Base-by-base conservation (phyloP, 2,329 filamentous ascomycete species). In the Diaporthe sp. region DNA sequence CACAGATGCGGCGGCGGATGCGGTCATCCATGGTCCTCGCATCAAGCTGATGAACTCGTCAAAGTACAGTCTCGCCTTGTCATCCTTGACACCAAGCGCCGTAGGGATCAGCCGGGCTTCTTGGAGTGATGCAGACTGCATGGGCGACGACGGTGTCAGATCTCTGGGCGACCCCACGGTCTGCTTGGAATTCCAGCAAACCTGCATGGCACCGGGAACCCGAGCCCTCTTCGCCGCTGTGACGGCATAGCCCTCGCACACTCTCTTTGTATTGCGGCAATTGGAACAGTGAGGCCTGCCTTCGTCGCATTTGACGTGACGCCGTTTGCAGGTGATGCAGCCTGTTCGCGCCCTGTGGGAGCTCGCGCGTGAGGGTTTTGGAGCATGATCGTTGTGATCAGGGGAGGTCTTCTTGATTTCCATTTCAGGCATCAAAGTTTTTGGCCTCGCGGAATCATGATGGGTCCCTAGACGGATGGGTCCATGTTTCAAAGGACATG, bases 281-380 rank as follows among this genome's bases (percentile, higher is more conserved):
- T 47, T 65, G 22, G 27, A 17, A 12, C 59, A 65, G 13, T 65
- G 59, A 32, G 59, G 59, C 42, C 59, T 65, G 59, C 37, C 42
- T 47, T 65, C 59, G 12, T 65, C 59, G 27, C 59, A 65, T 19
- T 65, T 50, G 59, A 65, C 42, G 27, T 65, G 59, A 8, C 59
- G 59, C 19, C 59, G 59, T 37, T 65, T 65, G 59, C 59, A 65
- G 42, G 59, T 65, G 42, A 65, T 50, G 22, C 59, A 65, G 42
- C 59, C 39, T 22, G 59, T 65, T 42, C 59, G 59, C 27, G 59
- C 42, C 42, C 42, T 47, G 59, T 65, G 59, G 42, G 59, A 47
- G 59, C 59, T 65, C 27, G 59, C 39, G 13, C 39, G 59, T n/a
- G 59, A 32, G 22, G 42, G 19, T 4, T 17, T 65, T 35, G 39